Percentiles rank a stretch among this genome's conserved stretches.
Evolutionary conservation across 2,329 filamentous ascomycete species (phyloP).

Genomic region (Colletotrichum gloeosporioides): DNA sequence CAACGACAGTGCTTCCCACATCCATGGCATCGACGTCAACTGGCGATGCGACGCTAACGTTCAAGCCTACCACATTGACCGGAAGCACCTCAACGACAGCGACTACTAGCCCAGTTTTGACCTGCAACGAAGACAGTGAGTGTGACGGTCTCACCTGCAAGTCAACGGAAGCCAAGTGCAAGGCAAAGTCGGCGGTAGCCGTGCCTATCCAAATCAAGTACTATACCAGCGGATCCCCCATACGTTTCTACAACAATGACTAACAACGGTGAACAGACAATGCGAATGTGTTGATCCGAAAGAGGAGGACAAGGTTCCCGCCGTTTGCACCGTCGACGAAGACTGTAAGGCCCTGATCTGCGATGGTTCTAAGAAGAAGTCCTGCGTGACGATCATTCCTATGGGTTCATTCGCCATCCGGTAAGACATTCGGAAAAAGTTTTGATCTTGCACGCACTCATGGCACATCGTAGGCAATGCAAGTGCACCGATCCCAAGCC

Average conservation of each 20-base stretch:
- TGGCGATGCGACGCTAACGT: neutral
- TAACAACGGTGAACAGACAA: neutral
- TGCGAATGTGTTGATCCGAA: neutral
- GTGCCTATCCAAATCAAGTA: too few relatives aligned
- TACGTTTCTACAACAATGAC: too few relatives aligned
- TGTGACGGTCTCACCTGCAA: too few relatives aligned
- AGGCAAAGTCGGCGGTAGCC: too few relatives aligned
- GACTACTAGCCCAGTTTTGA: too few relatives aligned
- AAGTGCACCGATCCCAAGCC: neutral
- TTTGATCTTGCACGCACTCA: fast-evolving
- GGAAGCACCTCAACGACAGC: too few relatives aligned
- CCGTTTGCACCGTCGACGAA: neutral
- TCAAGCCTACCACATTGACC: neutral
- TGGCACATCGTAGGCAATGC: neutral
- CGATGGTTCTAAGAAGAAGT: neutral
- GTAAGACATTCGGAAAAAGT: neutral
- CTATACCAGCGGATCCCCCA: too few relatives aligned
- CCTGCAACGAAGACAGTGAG: neutral
- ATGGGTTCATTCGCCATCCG: neutral
- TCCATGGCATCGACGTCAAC: neutral
- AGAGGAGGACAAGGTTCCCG: neutral
- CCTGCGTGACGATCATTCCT: neutral
- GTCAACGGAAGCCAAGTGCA: too few relatives aligned
- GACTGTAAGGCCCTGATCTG: neutral
- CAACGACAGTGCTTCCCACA: neutral